These are phyloP conservation scores for Fusarium subtropicale DNA, from an alignment of 2,329 filamentous ascomycete genomes.

Conservation along the genomic window DNA sequence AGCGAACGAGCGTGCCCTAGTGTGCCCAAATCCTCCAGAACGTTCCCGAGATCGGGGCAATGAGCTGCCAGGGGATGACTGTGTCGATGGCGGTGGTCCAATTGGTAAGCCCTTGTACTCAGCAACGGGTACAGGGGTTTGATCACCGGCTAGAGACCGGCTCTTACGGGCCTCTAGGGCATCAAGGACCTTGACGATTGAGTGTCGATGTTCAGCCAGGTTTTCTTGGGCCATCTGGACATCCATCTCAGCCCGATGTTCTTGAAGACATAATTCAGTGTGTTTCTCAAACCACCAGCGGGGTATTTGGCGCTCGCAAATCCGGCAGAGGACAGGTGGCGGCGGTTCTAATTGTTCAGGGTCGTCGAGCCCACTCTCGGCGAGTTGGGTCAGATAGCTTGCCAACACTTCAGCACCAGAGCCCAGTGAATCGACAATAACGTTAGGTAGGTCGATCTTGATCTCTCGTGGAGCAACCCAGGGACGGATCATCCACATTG, in stretches of 20 bases:
- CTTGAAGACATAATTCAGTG: slow-evolving; percentile 93
- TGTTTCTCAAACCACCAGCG: slow-evolving; percentile 99
- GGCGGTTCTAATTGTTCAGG: slow-evolving; percentile 82
- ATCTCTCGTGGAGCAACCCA: slow-evolving; percentile 90
- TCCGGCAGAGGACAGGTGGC: slow-evolving; percentile 91
- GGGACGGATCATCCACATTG: slow-evolving; percentile 99
- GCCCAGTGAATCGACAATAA: slow-evolving; percentile 92
- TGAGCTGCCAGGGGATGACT: slow-evolving; percentile 77
- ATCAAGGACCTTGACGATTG: slow-evolving; percentile 95
- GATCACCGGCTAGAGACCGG: slow-evolving; percentile 69
- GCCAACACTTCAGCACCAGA: slow-evolving; percentile 95
- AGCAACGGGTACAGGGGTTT: slow-evolving; percentile 65
- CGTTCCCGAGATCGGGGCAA: slow-evolving; percentile 79
- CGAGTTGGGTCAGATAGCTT: slow-evolving; percentile 89
- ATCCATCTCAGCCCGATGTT: slow-evolving; percentile 97
- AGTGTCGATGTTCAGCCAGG: slow-evolving; percentile 89
- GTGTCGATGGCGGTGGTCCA: slow-evolving; percentile 77
- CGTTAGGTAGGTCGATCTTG: slow-evolving; percentile 89
- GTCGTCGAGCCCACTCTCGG: slow-evolving; percentile 83
- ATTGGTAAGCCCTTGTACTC: slow-evolving; percentile 93
- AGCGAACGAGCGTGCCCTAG: slow-evolving; percentile 87
- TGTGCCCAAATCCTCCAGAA: slow-evolving; percentile 82
- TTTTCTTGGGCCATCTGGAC: slow-evolving; percentile 96
- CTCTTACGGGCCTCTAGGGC: slow-evolving; percentile 84
- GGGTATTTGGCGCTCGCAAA: slow-evolving; percentile 96